Base-by-base conservation (phyloP, 208 protist genomes). In the Sergeia podlipaevii region DNA sequence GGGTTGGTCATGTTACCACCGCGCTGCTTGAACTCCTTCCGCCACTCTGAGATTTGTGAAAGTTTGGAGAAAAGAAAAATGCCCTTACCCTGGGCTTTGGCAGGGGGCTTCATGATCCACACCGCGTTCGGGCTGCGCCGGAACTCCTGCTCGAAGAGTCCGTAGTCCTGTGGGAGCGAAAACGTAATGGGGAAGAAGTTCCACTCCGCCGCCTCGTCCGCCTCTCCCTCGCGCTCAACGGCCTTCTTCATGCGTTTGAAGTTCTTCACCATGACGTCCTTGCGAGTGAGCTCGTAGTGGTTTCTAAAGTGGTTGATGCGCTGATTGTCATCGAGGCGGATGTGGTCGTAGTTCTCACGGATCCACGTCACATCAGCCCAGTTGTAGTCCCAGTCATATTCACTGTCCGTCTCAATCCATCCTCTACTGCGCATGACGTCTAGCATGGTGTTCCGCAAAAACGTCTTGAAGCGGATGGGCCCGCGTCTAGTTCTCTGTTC, bases 91-190 rank as follows among this genome's bases (percentile, higher is more conserved):
- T 98, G 94, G 30, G 94, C 87, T 74, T 91, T 97, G 4, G 89
- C 94, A 0, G 97, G 93, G 13, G 97, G 97, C 70, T 98, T 98
- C 95, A 98, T 98, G 49, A 98, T 98, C 96, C 97, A 98, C 28
- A 89, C 77, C 1, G 74, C 63, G 49, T 92, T 93, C 0, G 74
- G 86, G 52, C 85, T 89, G 4, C 85, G 92, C 27, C 87, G 92
- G 54, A 97, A 98, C 63, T 97, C 95, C 65, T 97, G 77, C 79
- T 96, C 86, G 32, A 96, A 96, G 11, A 98, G 62, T 0, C 85
- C 80, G 72, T 98, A 98, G 43, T 98, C 97, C 56, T 85, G 74
- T 11, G 97, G 97, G 0, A 98, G 77, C 6, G 89, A 90, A 51
- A 93, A 98, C 17, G 96, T 98, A 11, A 72, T 57, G 2, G 97